These are phyloP conservation scores for Hymenoscyphus linearis DNA, from an alignment of 2,329 filamentous ascomycete species.

Conservation along the genomic window DNA sequence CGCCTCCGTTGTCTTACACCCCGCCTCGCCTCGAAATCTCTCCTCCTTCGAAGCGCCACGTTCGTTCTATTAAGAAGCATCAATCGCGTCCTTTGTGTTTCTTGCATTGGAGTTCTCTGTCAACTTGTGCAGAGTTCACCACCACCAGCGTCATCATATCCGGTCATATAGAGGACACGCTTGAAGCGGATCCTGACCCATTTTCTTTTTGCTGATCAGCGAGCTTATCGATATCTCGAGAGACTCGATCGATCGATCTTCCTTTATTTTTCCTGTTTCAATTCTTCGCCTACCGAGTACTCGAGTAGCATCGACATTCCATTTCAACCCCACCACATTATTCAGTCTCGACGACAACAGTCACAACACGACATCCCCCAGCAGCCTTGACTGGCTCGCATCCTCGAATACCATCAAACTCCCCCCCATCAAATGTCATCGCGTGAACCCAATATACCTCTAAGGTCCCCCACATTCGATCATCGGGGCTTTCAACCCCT, in stretches of 20 bases:
- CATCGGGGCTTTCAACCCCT: slow-evolving; percentile 28
- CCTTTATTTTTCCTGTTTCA: background rate
- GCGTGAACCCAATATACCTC: slow-evolving; percentile 14
- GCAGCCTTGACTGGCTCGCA: background rate
- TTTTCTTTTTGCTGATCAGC: background rate
- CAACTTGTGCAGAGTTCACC: background rate
- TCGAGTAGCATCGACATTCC: slow-evolving; percentile 6
- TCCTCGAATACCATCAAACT: background rate
- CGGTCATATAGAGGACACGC: slow-evolving; percentile 7
- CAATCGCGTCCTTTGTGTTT: background rate
- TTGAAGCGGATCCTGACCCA: slow-evolving; percentile 13
- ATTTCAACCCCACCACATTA: background rate
- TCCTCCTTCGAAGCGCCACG: background rate
- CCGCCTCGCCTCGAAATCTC: background rate
- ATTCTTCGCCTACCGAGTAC: background rate
- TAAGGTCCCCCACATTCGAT: slow-evolving; percentile 19
- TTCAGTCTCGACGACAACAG: background rate
- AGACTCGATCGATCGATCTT: slow-evolving; percentile 6
- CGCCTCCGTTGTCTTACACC: background rate
- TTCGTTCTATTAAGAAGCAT: background rate
- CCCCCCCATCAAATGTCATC: slow-evolving; percentile 21
- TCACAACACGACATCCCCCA: background rate
- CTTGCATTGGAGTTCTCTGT: background rate
- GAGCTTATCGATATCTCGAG: slow-evolving; percentile 1
- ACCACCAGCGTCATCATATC: background rate